phyloP scores from a whole-genome alignment of 1,284 basidiomycete genomes.

The Sporisorium exsertum region DNA sequence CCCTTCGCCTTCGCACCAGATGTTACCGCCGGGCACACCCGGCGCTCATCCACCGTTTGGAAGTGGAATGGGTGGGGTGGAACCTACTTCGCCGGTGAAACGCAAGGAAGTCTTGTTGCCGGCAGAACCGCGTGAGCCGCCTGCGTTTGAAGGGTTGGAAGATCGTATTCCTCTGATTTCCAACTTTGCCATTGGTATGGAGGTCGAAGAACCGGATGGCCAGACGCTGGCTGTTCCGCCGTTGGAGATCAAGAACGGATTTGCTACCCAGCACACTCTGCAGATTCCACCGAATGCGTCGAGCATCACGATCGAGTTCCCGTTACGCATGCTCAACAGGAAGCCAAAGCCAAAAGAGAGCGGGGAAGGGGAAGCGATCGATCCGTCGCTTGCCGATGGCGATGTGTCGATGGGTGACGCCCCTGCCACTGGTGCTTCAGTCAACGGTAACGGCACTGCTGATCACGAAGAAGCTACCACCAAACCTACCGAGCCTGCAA shows the following conservation, averaged over 20 bases:
- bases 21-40: conserved; percentile 25
- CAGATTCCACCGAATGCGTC: conserved; percentile 42
- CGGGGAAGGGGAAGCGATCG: conserved; percentile 3
- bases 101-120: conserved; percentile 30
- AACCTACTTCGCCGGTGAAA: conserved; percentile 28
- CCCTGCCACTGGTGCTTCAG: background rate
- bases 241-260: conserved; percentile 36
- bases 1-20: conserved; percentile 16
- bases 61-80: conserved; percentile 5
- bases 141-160: conserved; percentile 34
- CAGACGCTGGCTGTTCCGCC: conserved; percentile 12
- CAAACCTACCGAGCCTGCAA: background rate
- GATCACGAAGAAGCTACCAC: background rate
- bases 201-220: conserved; percentile 36
- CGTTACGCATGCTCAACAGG: conserved; percentile 27
- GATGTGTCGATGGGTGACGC: conserved; percentile 22
- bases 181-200: conserved; percentile 39
- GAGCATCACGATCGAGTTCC: conserved; percentile 35
- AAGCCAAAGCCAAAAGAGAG: conserved; percentile 2
- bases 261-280: conserved; percentile 39
- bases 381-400: conserved; percentile 8
- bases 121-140: conserved; percentile 10
- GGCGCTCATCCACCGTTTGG: conserved; percentile 17
- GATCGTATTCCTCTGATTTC: conserved; percentile 29
- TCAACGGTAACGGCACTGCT: conserved; percentile 12